Evolutionary conservation across 768 basidiomycete species (phyloP), one percentile per base, ranked within the genome.

Genomic region (Tulasnella sp.): DNA sequence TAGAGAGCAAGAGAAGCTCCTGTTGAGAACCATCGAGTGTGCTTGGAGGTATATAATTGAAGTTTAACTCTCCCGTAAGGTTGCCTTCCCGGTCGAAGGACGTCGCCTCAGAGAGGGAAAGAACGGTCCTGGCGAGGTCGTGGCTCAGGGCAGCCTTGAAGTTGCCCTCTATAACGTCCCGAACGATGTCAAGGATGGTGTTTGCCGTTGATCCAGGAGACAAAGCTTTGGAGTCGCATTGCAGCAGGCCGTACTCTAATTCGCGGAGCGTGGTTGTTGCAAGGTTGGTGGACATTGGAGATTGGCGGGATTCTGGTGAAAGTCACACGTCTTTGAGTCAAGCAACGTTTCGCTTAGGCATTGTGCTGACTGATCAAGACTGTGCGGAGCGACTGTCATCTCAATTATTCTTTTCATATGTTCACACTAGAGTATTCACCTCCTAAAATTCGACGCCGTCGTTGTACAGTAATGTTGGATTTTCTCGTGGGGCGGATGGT

Each of bases 1-100:
- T 75, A 12, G 86, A 79, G 42, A 98, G 82, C 36, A 84, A 84
- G 41, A 84, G 73, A 26, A 89, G 76, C 78, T 91, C 90, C 42
- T 80, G 80, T 52, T 85, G 84, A n/a, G 63, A 32, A 14, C 36
- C 69, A n/a, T 70, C 41, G 26, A 35, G 26, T 2, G 22, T 40
- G 9, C 5, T 17, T 2, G 63, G 35, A 19, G 19, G 11, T 64
- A 32, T 64, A 65, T 39, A 71, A 16, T 47, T 59, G 2, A 42
- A 29, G n/a, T 26, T 35, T 36, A 34, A 44, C 11, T 72, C 22
- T 41, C 42, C 37, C 7, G 19, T 12, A 17, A 37, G 64, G 47
- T 14, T 8, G 8, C 62, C 65, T n/a, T 71, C 65, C 36, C 42
- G 41, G 41, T 26, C 26, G 8, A 52, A 26, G 12, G 26, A 62